phyloP scores from a whole-genome alignment of 1,139 yeast species.

The Protomyces macrosporus region DNA sequence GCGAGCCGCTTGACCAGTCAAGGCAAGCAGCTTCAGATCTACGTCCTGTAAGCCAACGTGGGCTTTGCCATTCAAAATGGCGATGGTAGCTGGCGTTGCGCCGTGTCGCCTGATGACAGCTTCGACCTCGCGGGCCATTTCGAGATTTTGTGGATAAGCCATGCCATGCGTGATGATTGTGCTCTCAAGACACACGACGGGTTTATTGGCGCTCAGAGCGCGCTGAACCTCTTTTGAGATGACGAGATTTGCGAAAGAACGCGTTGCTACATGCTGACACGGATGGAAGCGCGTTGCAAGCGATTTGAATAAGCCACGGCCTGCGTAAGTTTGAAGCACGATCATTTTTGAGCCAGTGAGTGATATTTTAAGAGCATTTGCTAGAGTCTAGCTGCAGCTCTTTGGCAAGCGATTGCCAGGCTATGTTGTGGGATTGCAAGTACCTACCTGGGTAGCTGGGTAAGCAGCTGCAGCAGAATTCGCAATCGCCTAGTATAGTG shows the following conservation, averaged over 20 bases:
- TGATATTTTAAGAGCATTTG: too few relatives aligned
- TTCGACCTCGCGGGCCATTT: conserved; percentile 70
- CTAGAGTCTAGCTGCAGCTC: too few relatives aligned
- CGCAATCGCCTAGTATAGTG: too few relatives aligned
- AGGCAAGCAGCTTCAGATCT: conserved; percentile 33
- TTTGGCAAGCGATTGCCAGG: too few relatives aligned
- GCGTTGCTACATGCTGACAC: too few relatives aligned
- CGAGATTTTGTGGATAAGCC: conserved; percentile 70
- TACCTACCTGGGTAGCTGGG: too few relatives aligned
- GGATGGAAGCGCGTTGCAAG: too few relatives aligned
- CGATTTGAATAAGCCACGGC: too few relatives aligned
- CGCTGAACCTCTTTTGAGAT: conserved; percentile 11
- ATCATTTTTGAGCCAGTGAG: too few relatives aligned
- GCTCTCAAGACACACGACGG: conserved; percentile 49
- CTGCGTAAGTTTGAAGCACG: too few relatives aligned
- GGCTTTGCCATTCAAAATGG: conserved; percentile 67
- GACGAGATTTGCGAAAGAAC: neutral
- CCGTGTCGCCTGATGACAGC: conserved; percentile 54
- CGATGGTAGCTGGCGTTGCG: conserved; percentile 82
- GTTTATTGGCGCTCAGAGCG: conserved; percentile 11
- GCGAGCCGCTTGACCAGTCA: conserved; percentile 33
- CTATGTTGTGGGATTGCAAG: too few relatives aligned
- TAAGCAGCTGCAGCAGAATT: too few relatives aligned
- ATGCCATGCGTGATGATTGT: conserved; percentile 89
- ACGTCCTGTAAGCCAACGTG: conserved; percentile 54